phyloP scores from a whole-genome alignment of 2,329 filamentous ascomycete genomes.

The Emydomyces testavorans region DNA sequence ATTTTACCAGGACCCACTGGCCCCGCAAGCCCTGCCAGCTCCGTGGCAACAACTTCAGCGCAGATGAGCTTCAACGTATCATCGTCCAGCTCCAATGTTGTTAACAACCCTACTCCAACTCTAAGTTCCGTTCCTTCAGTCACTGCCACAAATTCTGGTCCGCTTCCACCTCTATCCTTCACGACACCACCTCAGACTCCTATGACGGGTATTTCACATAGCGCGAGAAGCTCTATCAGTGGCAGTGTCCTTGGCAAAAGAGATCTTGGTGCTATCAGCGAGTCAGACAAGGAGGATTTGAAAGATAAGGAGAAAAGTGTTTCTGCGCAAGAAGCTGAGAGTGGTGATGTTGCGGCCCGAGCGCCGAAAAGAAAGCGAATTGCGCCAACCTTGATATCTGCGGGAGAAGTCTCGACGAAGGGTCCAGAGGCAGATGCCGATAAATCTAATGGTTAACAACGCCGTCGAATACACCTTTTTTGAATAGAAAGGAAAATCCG shows the following conservation, averaged over 20 bases:
- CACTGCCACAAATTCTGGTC: slow-evolving; percentile 56
- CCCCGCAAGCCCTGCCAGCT: slow-evolving; percentile 35
- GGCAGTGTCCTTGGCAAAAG: slow-evolving; percentile 46
- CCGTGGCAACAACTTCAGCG: slow-evolving; percentile 63
- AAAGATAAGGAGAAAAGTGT: slow-evolving; percentile 19
- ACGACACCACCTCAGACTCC: slow-evolving; percentile 89
- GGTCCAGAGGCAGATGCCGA: neutral
- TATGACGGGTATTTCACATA: slow-evolving; percentile 40
- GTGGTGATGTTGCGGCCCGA: slow-evolving; percentile 2
- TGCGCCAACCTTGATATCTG: slow-evolving; percentile 17
- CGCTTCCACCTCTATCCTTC: slow-evolving; percentile 37
- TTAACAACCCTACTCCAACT: slow-evolving; percentile 69
- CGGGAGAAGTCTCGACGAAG: neutral
- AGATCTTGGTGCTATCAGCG: slow-evolving; percentile 32
- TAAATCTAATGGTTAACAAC: slow-evolving; percentile 1
- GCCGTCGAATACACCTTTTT: neutral
- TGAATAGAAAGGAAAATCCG: neutral
- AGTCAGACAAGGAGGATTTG: slow-evolving; percentile 37
- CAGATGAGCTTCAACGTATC: slow-evolving; percentile 45
- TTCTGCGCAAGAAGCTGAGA: neutral
- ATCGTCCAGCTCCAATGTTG: slow-evolving; percentile 18
- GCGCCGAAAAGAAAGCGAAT: slow-evolving; percentile 17
- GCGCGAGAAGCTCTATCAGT: slow-evolving; percentile 44
- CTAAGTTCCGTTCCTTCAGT: slow-evolving; percentile 66
- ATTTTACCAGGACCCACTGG: slow-evolving; percentile 48